Conservation (phyloP, 164 flowering plant species). For the Umbilicus rupestris region DNA sequence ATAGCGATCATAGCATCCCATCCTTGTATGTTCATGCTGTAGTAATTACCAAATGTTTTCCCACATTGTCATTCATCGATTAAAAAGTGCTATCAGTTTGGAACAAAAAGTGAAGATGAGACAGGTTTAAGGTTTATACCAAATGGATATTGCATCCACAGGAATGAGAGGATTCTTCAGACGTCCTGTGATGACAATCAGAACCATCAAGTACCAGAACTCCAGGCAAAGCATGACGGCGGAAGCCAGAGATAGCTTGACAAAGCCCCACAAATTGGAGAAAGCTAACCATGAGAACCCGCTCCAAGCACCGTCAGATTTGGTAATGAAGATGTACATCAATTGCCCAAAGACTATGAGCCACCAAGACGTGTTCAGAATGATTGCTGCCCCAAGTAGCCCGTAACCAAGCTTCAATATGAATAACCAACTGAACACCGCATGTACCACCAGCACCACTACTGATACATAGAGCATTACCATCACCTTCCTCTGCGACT, state of each 20-base stretch:
- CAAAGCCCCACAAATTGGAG: constrained; percentile 9
- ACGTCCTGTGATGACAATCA: constrained; percentile 42
- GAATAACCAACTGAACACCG: constrained; percentile 16
- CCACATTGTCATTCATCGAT: background rate
- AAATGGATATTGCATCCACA: constrained; percentile 52
- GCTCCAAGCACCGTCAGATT: constrained; percentile 6
- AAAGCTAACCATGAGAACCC: constrained; percentile 9
- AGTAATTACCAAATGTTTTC: background rate
- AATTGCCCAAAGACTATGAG: background rate
- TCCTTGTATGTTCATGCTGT: constrained; percentile 64
- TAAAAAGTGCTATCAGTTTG: too few species aligned
- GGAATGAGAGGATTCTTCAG: constrained; percentile 37
- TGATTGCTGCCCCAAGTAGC: constrained; percentile 5
- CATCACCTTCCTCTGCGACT: constrained; percentile 44
- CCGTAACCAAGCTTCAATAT: constrained; percentile 11
- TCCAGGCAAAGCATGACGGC: constrained; percentile 36
- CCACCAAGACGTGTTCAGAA: background rate
- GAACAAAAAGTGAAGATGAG: background rate
- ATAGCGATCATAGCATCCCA: constrained; percentile 55
- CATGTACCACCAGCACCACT: constrained; percentile 35
- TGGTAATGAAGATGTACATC: background rate
- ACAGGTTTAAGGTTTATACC: constrained; percentile 18
- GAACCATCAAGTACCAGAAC: constrained; percentile 55
- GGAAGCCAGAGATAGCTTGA: constrained; percentile 9
- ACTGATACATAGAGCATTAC: constrained; percentile 44